Conservation (phyloP, 768 basidiomycete species). For the Porpolomopsis calyptriformis region DNA sequence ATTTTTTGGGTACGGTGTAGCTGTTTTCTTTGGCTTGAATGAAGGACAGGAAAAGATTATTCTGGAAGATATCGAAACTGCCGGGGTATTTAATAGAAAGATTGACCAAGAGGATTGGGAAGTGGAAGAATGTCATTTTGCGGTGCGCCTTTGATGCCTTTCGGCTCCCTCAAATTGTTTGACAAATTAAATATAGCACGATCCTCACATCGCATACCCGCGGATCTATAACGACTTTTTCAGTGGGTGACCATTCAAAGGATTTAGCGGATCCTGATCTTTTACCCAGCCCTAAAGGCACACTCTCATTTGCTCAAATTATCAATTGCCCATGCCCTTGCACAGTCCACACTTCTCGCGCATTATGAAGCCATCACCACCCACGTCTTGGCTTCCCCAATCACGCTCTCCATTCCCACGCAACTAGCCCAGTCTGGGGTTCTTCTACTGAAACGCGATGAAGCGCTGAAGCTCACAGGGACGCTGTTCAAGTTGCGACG, state of each 20-base stretch:
- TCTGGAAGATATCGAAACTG: conserved; percentile 71
- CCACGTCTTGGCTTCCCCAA: conserved; percentile 64
- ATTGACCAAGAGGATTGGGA: conserved; percentile 73
- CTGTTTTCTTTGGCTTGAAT: conserved; percentile 81
- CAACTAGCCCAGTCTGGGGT: conserved; percentile 72
- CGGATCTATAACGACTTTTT: conserved; percentile 96
- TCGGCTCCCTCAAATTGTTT: neutral
- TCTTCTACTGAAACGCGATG: conserved; percentile 63
- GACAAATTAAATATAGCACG: conserved; percentile 42
- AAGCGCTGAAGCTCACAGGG: conserved; percentile 82
- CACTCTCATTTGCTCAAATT: conserved; percentile 84
- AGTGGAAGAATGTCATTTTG: conserved; percentile 86
- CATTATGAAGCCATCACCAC: conserved; percentile 75
- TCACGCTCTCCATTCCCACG: conserved; percentile 71
- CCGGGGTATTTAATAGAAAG: conserved; percentile 54
- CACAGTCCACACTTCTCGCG: conserved; percentile 86
- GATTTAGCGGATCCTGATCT: conserved; percentile 2
- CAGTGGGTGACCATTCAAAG: conserved; percentile 41
- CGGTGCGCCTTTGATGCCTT: conserved; percentile 41
- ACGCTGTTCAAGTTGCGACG: conserved; percentile 77
- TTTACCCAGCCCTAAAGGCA: conserved; percentile 68
- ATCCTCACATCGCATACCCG: conserved; percentile 73
- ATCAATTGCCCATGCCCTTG: conserved; percentile 89
- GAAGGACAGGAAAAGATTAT: conserved; percentile 74
- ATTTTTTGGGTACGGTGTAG: conserved; percentile 83